Evolutionary conservation across 305 asterid genomes (phyloP).

Genomic region (Fraxinus xanthoxyloides): DNA sequence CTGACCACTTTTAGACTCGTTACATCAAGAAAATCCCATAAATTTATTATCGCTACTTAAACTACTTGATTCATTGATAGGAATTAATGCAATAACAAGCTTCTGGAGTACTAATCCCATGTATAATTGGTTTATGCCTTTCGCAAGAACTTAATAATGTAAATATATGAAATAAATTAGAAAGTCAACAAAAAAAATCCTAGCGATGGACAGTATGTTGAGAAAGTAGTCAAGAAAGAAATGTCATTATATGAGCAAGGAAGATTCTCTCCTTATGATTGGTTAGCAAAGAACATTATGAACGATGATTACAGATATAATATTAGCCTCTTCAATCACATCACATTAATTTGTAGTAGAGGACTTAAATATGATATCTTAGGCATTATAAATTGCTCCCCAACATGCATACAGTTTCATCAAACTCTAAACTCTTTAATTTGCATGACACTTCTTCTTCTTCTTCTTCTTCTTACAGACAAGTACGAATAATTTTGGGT

Average conservation of each 20-base stretch:
- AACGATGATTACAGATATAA: slow-evolving; percentile 1
- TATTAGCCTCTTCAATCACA: background rate
- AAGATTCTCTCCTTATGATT: slow-evolving; percentile 25
- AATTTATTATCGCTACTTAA: background rate
- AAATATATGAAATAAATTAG: background rate
- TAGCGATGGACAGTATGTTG: background rate
- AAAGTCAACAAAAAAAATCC: background rate
- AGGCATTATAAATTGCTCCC: slow-evolving; percentile 30
- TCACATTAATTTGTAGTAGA: background rate
- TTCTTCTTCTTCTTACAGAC: no score
- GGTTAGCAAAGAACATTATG: slow-evolving; percentile 26
- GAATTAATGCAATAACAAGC: background rate
- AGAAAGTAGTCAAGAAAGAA: slow-evolving; percentile 5
- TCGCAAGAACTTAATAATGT: background rate
- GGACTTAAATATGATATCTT: background rate
- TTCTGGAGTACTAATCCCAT: background rate
- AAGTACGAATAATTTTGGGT: slow-evolving; percentile 18
- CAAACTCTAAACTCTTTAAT: background rate
- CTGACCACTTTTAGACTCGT: background rate
- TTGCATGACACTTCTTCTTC: background rate
- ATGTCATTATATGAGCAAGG: slow-evolving; percentile 25
- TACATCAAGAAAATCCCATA: background rate
- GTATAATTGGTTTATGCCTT: background rate
- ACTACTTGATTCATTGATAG: background rate
- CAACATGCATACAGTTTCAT: background rate